phyloP scores from a whole-genome alignment of 108 stramenopile genomes.

The Asterionellopsis glacialis region DNA sequence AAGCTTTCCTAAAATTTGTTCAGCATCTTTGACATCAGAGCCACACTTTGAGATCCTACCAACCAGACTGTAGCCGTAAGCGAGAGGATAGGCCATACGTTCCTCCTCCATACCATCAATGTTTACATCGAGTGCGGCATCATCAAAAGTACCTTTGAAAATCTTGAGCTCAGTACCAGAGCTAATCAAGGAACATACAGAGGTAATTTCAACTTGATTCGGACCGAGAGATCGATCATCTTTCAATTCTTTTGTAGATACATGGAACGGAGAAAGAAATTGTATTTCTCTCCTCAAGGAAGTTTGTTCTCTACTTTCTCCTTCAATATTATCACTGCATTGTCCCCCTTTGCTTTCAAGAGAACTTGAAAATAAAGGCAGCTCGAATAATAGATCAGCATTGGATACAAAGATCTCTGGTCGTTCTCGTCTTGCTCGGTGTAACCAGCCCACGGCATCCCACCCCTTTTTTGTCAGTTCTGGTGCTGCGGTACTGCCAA shows the following conservation, averaged over 20 bases:
- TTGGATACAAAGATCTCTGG: slow-evolving; percentile 70
- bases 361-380: slow-evolving; percentile 7
- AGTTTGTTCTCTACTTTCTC: too few relatives aligned
- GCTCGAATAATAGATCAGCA: slow-evolving; percentile 69
- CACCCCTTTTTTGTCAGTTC: slow-evolving; percentile 38
- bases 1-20: slow-evolving; percentile 50
- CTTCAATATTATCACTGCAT: neutral
- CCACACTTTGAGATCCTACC: slow-evolving; percentile 75
- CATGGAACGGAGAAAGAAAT: slow-evolving; percentile 57
- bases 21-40: slow-evolving; percentile 39
- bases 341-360: neutral
- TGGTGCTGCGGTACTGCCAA: slow-evolving; percentile 63
- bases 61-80: slow-evolving; percentile 88
- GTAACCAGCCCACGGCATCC: slow-evolving; percentile 77
- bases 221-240: slow-evolving; percentile 27
- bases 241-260: slow-evolving; percentile 33
- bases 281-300: slow-evolving; percentile 38
- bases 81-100: slow-evolving; percentile 80
- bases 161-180: slow-evolving; percentile 92
- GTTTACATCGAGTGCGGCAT: slow-evolving; percentile 75
- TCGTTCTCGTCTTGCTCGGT: slow-evolving; percentile 33
- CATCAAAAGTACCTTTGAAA: slow-evolving; percentile 81
- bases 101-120: slow-evolving; percentile 84
- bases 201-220: slow-evolving; percentile 52
- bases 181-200: slow-evolving; percentile 82